Base-by-base conservation (phyloP, 2,329 filamentous ascomycete species). In the Aspergillus caelatus region DNA sequence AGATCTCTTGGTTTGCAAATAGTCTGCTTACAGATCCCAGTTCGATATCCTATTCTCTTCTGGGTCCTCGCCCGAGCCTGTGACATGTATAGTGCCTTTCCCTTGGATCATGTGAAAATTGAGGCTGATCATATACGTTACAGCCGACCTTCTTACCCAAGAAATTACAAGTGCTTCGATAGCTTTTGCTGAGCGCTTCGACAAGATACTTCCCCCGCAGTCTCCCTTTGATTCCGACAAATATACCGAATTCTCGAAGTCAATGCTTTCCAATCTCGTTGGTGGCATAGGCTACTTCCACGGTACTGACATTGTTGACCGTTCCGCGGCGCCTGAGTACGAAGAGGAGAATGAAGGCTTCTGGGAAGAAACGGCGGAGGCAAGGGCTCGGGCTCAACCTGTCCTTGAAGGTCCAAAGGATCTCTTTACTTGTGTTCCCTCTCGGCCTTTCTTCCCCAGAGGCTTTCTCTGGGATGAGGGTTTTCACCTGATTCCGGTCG, bases 391-490 rank as follows among this genome's bases (percentile, higher is more conserved):
- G 63, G 89, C 87, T 61, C 80, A 87, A 67, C 89, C 93, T 67
- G 83, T 88, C 64, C 79, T 90, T 0, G 93, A 96, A 73, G 92
- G 92, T 0, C 93, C 94, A 1, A 92, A 90, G 60, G 92, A 97
- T 76, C 86, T 99, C 2, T 98, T 94, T 76, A 96, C 94, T 8
- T 92, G 89, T 71, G 90, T 98, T 62, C 95, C 95, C 0, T 98
- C 94, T 10, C 85, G 95, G 5, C 92, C 95, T 0, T 99, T 99
- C 82, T 99, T 99, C 80, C 95, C 95, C 1, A 87, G 95, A 65
- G 95, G 95, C 0, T 99, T 99, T 77, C 84, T 98, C 4, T 99
- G 95, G 95, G 95, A 99, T 72, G 95, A 99, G 77, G 95, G 95
- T 0, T 99, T 98, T 79, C 95, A 99, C 74, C 83, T 99, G 41